These are phyloP conservation scores for Trichophyton verrucosum DNA, from an alignment of 2,329 filamentous ascomycete species.

Conservation along the genomic window DNA sequence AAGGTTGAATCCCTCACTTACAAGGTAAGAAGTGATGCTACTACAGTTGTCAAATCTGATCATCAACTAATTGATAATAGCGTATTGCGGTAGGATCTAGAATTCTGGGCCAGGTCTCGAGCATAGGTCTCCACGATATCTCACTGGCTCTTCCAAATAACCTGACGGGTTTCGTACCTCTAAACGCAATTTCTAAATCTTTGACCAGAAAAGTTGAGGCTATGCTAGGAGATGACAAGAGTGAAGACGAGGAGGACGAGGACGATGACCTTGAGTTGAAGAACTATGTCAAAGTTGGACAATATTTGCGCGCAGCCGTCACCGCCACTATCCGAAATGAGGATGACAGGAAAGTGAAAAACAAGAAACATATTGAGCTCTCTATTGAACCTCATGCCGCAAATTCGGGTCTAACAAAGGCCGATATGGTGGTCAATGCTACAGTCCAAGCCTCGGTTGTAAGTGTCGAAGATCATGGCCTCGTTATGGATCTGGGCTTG, in stretches of 20 bases:
- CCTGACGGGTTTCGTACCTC: slow-evolving; percentile 73
- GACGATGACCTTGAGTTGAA: slow-evolving; percentile 54
- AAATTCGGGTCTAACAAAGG: slow-evolving; percentile 60
- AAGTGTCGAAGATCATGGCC: slow-evolving; percentile 91
- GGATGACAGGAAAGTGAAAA: slow-evolving; percentile 43
- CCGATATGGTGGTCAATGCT: slow-evolving; percentile 60
- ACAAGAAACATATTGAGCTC: slow-evolving; percentile 73
- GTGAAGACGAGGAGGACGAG: slow-evolving; percentile 42
- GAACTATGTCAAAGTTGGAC: slow-evolving; percentile 65
- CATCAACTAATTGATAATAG: slow-evolving; percentile 38
- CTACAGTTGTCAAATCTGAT: neutral
- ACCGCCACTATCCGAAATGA: slow-evolving; percentile 56
- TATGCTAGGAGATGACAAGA: slow-evolving; percentile 46
- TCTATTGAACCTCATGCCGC: slow-evolving; percentile 67
- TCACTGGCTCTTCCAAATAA: slow-evolving; percentile 84
- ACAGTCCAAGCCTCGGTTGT: slow-evolving; percentile 77
- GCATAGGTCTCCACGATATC: slow-evolving; percentile 68
- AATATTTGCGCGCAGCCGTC: slow-evolving; percentile 78
- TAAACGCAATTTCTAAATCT: slow-evolving; percentile 78
- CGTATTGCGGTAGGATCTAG: slow-evolving; percentile 74
- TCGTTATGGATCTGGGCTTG: slow-evolving; percentile 84
- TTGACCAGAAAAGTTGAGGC: slow-evolving; percentile 64
- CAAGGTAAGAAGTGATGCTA: slow-evolving; percentile 48
- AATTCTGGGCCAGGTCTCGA: slow-evolving; percentile 72
- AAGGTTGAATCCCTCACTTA: slow-evolving; percentile 80